A percentile compares a stretch with the other conserved stretches of the same genome.
Evolutionary conservation across 176 grass and related monocot species (phyloP).

Genomic region (Eleusine coracana): DNA sequence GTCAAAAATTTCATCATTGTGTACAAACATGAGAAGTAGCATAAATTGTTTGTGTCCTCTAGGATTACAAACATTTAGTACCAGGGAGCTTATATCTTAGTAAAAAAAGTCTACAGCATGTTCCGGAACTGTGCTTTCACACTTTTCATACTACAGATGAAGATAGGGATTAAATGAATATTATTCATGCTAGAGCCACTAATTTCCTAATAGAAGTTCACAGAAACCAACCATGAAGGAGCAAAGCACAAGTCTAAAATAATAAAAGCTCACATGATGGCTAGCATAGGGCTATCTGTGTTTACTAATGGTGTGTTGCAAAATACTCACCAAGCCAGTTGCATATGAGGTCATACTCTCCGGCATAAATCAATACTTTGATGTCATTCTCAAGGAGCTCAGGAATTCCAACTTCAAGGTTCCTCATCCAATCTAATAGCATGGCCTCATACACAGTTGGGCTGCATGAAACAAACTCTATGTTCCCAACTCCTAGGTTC

Average conservation of each 20-base stretch:
- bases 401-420: constrained; percentile 93
- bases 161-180: background rate
- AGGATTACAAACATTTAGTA: too few relatives aligned
- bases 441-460: constrained; percentile 85
- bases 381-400: constrained; percentile 82
- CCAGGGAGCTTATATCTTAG: too few relatives aligned
- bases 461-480: constrained; percentile 88
- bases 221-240: constrained; percentile 21
- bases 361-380: constrained; percentile 83
- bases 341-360: constrained; percentile 97
- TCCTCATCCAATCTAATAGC: constrained; percentile 89
- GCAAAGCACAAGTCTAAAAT: background rate
- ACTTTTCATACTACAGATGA: background rate
- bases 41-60: background rate
- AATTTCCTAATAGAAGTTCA: constrained; percentile 7
- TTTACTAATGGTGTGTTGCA: constrained; percentile 26
- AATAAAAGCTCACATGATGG: background rate
- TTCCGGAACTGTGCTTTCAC: constrained; percentile 1
- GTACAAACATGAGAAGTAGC: background rate
- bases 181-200: background rate
- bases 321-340: constrained; percentile 81
- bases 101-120: too few relatives aligned
- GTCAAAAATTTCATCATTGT: background rate
- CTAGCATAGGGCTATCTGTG: background rate
- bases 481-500: constrained; percentile 83